These are phyloP conservation scores for Penicillium occitanis DNA, from an alignment of 2,329 filamentous ascomycete genomes.

Conservation along the genomic window DNA sequence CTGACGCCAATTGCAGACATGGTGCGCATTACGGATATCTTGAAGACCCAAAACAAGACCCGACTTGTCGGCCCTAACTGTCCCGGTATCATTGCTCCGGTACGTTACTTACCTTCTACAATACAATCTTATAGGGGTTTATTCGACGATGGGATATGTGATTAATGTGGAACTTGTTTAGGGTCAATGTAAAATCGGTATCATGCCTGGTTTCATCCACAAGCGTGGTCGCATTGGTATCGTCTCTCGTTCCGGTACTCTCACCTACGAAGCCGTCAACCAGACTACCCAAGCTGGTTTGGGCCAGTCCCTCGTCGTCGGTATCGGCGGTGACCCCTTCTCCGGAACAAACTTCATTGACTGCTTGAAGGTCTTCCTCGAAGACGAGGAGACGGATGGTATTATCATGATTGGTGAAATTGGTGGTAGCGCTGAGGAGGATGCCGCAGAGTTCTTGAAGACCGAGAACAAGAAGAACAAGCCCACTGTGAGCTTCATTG, in stretches of 20 bases:
- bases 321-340: slow-evolving; percentile 98
- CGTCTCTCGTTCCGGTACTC: slow-evolving; percentile 94
- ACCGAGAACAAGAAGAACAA: slow-evolving; percentile 89
- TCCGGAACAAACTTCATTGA: slow-evolving; percentile 99
- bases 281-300: slow-evolving; percentile 97
- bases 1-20: slow-evolving; percentile 64
- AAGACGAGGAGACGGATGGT: slow-evolving; percentile 94
- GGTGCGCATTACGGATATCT: slow-evolving; percentile 96
- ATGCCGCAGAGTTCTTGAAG: slow-evolving; percentile 94
- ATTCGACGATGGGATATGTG: neutral
- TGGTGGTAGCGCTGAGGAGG: slow-evolving; percentile 94
- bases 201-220: slow-evolving; percentile 99
- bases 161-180: slow-evolving; percentile 31
- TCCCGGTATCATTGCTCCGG: slow-evolving; percentile 88
- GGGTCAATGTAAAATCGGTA: slow-evolving; percentile 99
- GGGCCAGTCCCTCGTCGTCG: slow-evolving; percentile 95
- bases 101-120: slow-evolving; percentile 37
- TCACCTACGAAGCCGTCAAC: slow-evolving; percentile 99
- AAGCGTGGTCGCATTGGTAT: slow-evolving; percentile 98
- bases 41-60: slow-evolving; percentile 97
- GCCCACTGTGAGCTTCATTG: slow-evolving; percentile 97
- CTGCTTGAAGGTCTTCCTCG: slow-evolving; percentile 93
- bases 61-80: slow-evolving; percentile 97
- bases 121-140: neutral
- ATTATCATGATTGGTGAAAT: slow-evolving; percentile 99